phyloP scores from a whole-genome alignment of 331 rosid species.

The Telfairia occidentalis region DNA sequence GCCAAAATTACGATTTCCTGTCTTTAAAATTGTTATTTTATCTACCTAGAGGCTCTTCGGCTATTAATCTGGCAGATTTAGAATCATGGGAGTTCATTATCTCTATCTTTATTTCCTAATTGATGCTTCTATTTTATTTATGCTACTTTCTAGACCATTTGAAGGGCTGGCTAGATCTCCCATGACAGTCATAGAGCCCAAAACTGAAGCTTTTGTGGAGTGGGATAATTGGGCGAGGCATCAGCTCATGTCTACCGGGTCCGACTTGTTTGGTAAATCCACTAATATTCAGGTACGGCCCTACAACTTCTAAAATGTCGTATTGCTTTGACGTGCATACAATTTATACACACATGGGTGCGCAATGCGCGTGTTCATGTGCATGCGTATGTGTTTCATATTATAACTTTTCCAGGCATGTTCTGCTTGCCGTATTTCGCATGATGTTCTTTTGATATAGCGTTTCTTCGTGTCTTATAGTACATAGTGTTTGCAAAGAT shows the following conservation, averaged over 20 bases:
- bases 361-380: neutral
- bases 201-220: conserved; percentile 21
- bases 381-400: neutral
- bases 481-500: conserved; percentile 76
- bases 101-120: neutral
- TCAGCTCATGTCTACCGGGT: conserved; percentile 81
- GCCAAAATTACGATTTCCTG: neutral
- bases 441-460: neutral
- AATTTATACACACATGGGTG: neutral
- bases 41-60: neutral
- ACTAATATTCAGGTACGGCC: conserved; percentile 61
- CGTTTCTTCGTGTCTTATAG: conserved; percentile 29
- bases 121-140: neutral
- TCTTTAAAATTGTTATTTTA: neutral
- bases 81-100: neutral
- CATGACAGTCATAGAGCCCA: conserved; percentile 26
- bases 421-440: neutral
- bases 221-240: conserved; percentile 88
- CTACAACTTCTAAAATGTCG: no score
- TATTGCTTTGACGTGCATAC: neutral
- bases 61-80: neutral
- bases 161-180: conserved; percentile 54
- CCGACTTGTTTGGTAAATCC: conserved; percentile 80
- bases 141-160: conserved; percentile 38
- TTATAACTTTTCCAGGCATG: neutral